A percentile compares a stretch with the other conserved stretches of the same genome.
Evolutionary conservation across 176 grass and related monocot genomes (phyloP).

Genomic region (Ensete glaucum): DNA sequence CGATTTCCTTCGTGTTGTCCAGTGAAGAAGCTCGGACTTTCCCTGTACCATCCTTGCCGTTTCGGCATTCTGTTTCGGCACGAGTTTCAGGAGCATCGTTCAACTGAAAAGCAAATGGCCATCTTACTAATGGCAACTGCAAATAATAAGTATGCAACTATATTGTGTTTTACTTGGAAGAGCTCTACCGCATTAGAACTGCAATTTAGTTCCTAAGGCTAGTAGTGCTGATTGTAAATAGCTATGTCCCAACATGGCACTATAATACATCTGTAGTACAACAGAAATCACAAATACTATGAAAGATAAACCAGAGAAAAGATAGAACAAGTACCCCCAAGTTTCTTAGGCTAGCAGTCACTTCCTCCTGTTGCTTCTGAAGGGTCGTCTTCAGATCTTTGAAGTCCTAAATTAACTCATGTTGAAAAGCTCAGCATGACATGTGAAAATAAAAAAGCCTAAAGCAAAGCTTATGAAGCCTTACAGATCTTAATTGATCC

Average conservation of each 20-base stretch:
- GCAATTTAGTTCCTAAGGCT: not conserved
- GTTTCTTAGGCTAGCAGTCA: constrained; percentile 62
- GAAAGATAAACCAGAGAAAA: not conserved
- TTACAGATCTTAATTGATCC: constrained; percentile 73
- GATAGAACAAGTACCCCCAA: constrained; percentile 51
- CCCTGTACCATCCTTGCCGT: not conserved
- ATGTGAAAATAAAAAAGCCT: constrained; percentile 7
- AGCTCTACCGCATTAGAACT: not conserved
- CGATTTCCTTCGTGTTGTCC: not conserved
- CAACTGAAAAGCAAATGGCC: not conserved
- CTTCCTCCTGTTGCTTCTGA: constrained; percentile 95
- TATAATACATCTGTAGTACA: not conserved
- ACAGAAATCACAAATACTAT: not conserved
- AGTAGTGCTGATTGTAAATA: not conserved
- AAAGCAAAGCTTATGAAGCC: constrained; percentile 2
- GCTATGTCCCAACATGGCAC: not conserved
- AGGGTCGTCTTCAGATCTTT: constrained; percentile 84
- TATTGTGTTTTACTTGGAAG: not conserved
- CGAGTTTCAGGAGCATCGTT: not conserved
- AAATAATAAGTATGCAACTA: not conserved
- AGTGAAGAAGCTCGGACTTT: not conserved
- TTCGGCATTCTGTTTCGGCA: not conserved
- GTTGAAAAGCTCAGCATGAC: constrained; percentile 14
- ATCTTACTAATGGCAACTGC: not conserved
- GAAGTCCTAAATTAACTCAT: constrained; percentile 51